Base-by-base conservation (phyloP, 148 eudicot species). In the Rhododendron mucronatum region DNA sequence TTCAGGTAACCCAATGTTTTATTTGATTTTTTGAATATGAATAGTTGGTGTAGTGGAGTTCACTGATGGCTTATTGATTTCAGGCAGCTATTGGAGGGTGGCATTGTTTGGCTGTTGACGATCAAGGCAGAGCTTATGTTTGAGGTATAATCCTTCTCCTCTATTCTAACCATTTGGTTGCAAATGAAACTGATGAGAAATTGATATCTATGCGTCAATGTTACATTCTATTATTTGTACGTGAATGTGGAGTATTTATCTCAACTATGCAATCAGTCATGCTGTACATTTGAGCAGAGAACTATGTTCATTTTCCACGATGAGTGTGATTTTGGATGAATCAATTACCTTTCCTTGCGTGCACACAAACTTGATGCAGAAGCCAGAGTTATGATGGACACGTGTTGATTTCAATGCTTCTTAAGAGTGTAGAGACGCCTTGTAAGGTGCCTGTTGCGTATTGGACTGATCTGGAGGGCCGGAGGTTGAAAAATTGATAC, bases 81-180 rank as follows among this genome's bases (percentile, higher is more conserved):
- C 92, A 97, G 99, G 98, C 99, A 7, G 99, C 99, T 53, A 97
- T 97, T 87, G 99, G 99, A 86, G 99, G 99, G 59, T 97, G 99
- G 99, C 99, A 97, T 90, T 97, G 99, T 90, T 90, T 97, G 90
- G 99, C 99, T 85, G 98, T 97, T 65, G 99, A 97, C 90, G 98
- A 97, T 95, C 96, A 93, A 87, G 99, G 99, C 91, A 92, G 89
- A 61, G 95, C 99, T 86, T 97, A 97, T 89, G 96, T 98, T 86
- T 97, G 99, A 98, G 99, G 99, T 97, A 93, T 86, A 63, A 75
- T 53, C 21, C 14, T 57, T 7, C 53, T 48, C 33, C 3, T 78
- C 76, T 82, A 18, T 41, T 35, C 45, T 37, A n/a, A 69, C 33
- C 83, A 76, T 51, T 69, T 41, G 82, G 23, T 59, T 61, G 53